Evolutionary conservation across 176 grass and related monocot species (phyloP).

Genomic region (Typha latifolia): DNA sequence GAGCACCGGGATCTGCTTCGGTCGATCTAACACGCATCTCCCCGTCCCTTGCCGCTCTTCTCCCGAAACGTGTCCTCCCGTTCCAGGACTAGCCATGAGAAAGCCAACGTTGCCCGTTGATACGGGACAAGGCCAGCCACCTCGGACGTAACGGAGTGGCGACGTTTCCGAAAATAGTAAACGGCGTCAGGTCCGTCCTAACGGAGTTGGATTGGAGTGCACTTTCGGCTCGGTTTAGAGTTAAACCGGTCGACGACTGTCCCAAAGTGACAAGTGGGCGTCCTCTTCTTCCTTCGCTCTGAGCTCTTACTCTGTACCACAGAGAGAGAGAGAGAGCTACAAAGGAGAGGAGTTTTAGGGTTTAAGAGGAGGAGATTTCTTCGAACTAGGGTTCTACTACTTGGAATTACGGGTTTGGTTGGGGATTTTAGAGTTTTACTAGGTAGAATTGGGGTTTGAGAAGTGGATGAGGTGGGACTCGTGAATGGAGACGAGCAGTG

Average conservation of each 20-base stretch:
- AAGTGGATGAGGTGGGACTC: not conserved
- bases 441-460: conserved; percentile 32
- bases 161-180: not conserved
- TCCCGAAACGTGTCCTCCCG: not conserved
- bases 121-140: conserved; percentile 7
- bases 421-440: not conserved
- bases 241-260: conserved; percentile 15
- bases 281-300: not conserved
- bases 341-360: not conserved
- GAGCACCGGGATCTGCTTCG: not conserved
- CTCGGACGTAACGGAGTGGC: conserved; percentile 5
- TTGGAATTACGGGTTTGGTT: conserved; percentile 30
- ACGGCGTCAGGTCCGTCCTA: not conserved
- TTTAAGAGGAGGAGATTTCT: not conserved
- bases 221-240: conserved; percentile 4
- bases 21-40: no score
- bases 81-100: not conserved
- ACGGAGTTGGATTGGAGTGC: not conserved
- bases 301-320: not conserved
- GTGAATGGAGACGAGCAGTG: conserved; percentile 23
- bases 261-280: conserved; percentile 2
- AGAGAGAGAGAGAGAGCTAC: not conserved
- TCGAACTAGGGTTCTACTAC: not conserved
- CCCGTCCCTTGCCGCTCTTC: not conserved
- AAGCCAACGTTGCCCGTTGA: conserved; percentile 7